These are phyloP conservation scores for Boletus sensibilis DNA, from an alignment of 768 basidiomycete species.

Conservation along the genomic window DNA sequence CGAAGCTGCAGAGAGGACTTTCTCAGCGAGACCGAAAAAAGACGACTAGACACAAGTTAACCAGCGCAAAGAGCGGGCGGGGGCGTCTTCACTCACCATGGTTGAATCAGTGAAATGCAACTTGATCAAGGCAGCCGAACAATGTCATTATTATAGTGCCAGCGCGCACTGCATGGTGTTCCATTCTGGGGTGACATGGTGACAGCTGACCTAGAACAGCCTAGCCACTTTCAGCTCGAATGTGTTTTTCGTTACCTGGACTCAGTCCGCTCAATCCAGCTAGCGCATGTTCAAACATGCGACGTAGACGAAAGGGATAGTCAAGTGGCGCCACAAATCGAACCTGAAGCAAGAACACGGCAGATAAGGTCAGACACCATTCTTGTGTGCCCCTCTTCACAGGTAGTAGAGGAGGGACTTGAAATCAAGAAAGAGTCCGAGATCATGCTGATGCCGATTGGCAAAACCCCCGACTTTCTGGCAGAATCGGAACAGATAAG, in stretches of 20 bases:
- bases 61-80: not conserved
- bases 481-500: not conserved
- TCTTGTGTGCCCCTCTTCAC: not conserved
- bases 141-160: constrained; percentile 16
- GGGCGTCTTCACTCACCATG: constrained; percentile 26
- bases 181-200: constrained; percentile 22
- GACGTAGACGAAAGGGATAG: not conserved
- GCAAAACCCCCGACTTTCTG: not conserved
- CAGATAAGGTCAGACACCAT: not conserved
- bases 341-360: not conserved
- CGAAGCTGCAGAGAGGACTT: constrained; percentile 55
- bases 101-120: constrained; percentile 5
- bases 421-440: not conserved
- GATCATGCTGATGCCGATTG: not conserved
- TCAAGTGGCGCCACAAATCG: not conserved
- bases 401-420: not conserved
- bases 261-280: not conserved
- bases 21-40: constrained; percentile 68
- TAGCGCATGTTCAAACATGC: not conserved
- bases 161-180: constrained; percentile 18
- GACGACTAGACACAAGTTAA: constrained; percentile 47
- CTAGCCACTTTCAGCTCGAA: not conserved
- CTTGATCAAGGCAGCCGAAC: constrained; percentile 10
- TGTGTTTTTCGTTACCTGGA: not conserved
- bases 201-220: constrained; percentile 16